phyloP scores from a whole-genome alignment of 2,329 filamentous ascomycete species.

The Ceratocystis eucalypticola region DNA sequence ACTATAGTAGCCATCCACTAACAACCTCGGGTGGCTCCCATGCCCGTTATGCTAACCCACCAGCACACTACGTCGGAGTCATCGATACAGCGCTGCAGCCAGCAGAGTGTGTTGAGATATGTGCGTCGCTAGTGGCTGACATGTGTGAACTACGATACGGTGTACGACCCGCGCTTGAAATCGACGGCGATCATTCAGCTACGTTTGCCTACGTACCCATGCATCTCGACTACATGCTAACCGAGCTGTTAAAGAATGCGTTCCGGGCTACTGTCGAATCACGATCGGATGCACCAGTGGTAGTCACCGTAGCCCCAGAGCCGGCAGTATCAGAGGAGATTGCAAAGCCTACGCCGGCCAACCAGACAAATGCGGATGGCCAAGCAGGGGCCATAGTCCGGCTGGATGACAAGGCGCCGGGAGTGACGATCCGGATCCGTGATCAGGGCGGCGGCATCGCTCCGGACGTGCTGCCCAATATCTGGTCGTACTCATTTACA shows the following conservation, averaged over 20 bases:
- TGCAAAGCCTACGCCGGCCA: too few species aligned
- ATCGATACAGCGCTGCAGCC: conserved; percentile 85
- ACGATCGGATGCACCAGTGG: conserved; percentile 63
- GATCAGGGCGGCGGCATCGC: conserved; percentile 91
- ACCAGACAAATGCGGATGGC: not conserved
- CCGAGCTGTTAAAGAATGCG: conserved; percentile 90
- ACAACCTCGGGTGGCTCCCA: conserved; percentile 31
- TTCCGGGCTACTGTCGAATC: conserved; percentile 87
- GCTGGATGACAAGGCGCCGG: conserved; percentile 54
- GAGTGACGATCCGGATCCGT: conserved; percentile 87
- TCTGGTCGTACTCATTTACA: conserved; percentile 96
- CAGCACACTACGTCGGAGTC: conserved; percentile 71
- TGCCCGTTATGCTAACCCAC: conserved; percentile 42
- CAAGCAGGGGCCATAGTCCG: conserved; percentile 34
- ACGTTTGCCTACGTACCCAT: conserved; percentile 88
- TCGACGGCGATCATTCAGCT: conserved; percentile 78
- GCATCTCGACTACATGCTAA: conserved; percentile 94
- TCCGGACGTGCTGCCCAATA: conserved; percentile 67
- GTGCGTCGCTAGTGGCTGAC: conserved; percentile 82
- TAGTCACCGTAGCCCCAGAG: conserved; percentile 78
- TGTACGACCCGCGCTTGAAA: conserved; percentile 62
- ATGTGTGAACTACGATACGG: conserved; percentile 96
- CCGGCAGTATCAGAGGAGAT: conserved; percentile 24
- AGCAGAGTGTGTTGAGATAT: conserved; percentile 65
- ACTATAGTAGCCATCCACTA: conserved; percentile 40